These are phyloP conservation scores for Solanum aculeatissimum DNA, from an alignment of 305 asterid genomes.

Conservation along the genomic window DNA sequence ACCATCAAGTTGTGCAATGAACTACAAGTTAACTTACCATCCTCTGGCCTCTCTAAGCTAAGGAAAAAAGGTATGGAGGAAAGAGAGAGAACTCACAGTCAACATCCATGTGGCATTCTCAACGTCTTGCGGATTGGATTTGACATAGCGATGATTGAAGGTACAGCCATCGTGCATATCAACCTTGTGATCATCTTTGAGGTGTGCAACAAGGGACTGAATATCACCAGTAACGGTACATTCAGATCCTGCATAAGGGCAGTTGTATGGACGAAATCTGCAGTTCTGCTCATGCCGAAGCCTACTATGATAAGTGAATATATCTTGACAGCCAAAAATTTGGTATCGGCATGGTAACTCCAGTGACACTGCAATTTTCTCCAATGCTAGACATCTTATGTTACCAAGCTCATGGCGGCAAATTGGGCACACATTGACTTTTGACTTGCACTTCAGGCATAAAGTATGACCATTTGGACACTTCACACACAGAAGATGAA, in stretches of 20 bases:
- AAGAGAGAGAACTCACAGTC: constrained; percentile 41
- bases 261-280: constrained; percentile 55
- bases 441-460: constrained; percentile 66
- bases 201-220: constrained; percentile 56
- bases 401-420: constrained; percentile 78
- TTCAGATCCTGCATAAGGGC: constrained; percentile 83
- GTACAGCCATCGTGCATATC: constrained; percentile 78
- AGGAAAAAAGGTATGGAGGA: background rate
- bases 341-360: constrained; percentile 74
- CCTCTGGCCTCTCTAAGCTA: background rate
- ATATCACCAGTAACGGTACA: constrained; percentile 62
- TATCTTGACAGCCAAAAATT: constrained; percentile 57
- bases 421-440: constrained; percentile 60
- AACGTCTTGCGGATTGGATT: constrained; percentile 65
- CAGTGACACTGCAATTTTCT: constrained; percentile 68
- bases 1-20: background rate
- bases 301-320: constrained; percentile 50
- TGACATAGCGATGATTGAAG: constrained; percentile 79
- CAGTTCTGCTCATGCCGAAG: constrained; percentile 61
- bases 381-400: constrained; percentile 82
- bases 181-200: constrained; percentile 71
- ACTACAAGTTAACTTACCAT: background rate
- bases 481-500: constrained; percentile 12
- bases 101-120: constrained; percentile 88
- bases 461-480: constrained; percentile 89